Evolutionary conservation across 768 basidiomycete genomes (phyloP), one percentile per base, ranked within the genome.

Genomic region (Boletellus ananas): DNA sequence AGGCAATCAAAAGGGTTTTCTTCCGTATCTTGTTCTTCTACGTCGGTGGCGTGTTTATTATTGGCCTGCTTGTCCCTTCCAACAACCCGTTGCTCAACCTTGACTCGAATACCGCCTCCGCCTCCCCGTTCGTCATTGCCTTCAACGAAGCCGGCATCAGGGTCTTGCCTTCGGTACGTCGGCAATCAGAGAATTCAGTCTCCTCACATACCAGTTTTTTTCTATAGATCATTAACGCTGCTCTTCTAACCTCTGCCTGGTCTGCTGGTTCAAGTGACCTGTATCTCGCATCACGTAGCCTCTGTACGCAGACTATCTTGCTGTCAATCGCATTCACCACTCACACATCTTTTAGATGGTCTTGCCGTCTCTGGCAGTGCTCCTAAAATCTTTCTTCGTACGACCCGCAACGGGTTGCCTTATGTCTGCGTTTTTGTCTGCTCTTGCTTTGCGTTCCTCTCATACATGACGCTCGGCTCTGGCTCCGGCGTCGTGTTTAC

Each of bases 71-170:
- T 49, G 76, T 79, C 14, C 72, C 75, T 11, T 78, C 75, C 34
- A 74, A 72, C 64, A 67, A 79, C 55, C 55, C 67, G 7, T 55
- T 68, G 13, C 72, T 80, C 23, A 55, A 70, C 50, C 59, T 78
- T 21, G 62, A 62, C 34, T 63, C 64, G 11, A 51, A 45, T 38
- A 74, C 72, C 34, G 78, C 79, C 31, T 67, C 74, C 11, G 72
- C 71, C 5, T 75, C 77, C 42, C 75, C 82, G 3, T 83, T 81
- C 62, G 81, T 83, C 51, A 80, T 84, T 40, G 83, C 80, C 7
- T 76, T 77, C 51, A 62, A 64, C n/a, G 56, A 61, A 21, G 79
- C 82, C 6, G 84, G 81, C 8, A 83, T 85, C 68, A 79, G 74
- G 44, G 74, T 68, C n/a, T 66, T 83, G 0, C 81, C 83, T 4